phyloP scores from a whole-genome alignment of 345 rosid genomes.

The Euclidium syriacum region DNA sequence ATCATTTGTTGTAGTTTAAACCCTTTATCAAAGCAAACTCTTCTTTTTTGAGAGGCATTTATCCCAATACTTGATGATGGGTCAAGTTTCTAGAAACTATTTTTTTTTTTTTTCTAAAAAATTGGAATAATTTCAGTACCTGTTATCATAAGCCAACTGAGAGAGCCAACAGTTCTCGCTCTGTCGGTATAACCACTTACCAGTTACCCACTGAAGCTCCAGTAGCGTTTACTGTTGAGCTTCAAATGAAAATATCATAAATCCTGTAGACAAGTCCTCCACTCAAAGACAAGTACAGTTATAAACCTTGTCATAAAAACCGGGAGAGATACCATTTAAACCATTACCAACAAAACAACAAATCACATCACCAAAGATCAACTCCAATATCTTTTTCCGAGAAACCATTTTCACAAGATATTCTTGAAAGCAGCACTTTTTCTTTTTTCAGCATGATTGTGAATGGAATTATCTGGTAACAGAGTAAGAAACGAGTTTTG shows the following conservation, averaged over 20 bases:
- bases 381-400: not conserved
- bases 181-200: slow-evolving; percentile 1
- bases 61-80: slow-evolving; percentile 6
- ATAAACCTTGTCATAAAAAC: slow-evolving; percentile 3
- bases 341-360: slow-evolving; percentile 22
- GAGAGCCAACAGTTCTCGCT: slow-evolving; percentile 4
- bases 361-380: slow-evolving; percentile 19
- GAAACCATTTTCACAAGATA: not conserved
- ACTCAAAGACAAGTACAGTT: slow-evolving; percentile 4
- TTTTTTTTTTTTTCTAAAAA: not conserved
- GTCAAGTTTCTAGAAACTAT: not conserved
- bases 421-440: slow-evolving; percentile 18
- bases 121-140: not conserved
- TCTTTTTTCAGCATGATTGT: not conserved
- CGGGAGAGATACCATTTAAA: slow-evolving; percentile 6
- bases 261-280: slow-evolving; percentile 13
- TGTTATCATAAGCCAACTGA: not conserved
- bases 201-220: not conserved
- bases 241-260: not conserved
- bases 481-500: not conserved
- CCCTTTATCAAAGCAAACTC: not conserved
- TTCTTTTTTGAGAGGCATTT: not conserved
- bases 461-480: slow-evolving; percentile 8
- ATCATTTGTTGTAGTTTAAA: not conserved
- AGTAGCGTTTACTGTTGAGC: not conserved